These are phyloP conservation scores for Nicotiana paniculata DNA, from an alignment of 257 asterid genomes.

Conservation along the genomic window DNA sequence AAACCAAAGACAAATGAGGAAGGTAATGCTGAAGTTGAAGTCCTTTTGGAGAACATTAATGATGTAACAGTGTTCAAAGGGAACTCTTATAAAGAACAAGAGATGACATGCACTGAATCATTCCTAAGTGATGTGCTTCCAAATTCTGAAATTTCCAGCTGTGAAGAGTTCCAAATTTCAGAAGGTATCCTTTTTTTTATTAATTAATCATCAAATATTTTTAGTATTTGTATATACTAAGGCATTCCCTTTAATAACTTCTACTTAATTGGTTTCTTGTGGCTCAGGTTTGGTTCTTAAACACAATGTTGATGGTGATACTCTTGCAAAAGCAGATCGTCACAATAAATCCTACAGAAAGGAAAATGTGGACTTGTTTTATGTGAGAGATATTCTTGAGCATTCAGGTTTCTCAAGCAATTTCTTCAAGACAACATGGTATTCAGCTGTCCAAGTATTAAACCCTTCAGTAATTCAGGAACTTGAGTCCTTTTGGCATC, in stretches of 20 bases:
- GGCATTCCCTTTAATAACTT: not conserved
- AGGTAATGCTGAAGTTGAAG: constrained; percentile 10
- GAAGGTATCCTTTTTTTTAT: constrained; percentile 32
- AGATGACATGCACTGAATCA: constrained; percentile 3
- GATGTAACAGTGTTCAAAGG: not conserved
- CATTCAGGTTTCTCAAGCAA: constrained; percentile 45
- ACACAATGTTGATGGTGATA: not conserved
- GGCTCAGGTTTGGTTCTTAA: not conserved
- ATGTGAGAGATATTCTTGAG: constrained; percentile 52
- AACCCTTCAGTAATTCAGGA: constrained; percentile 44
- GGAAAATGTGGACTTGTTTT: constrained; percentile 33
- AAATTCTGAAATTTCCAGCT: constrained; percentile 14
- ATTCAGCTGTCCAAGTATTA: constrained; percentile 41
- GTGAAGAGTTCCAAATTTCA: constrained; percentile 18
- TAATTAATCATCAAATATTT: not conserved
- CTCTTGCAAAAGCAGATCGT: constrained; percentile 10
- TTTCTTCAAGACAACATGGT: constrained; percentile 35
- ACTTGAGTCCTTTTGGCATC: constrained; percentile 52
- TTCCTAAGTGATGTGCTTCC: not conserved
- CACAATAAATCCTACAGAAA: not conserved
- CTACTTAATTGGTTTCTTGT: not conserved
- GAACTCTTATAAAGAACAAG: constrained; percentile 10
- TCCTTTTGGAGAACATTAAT: constrained; percentile 6
- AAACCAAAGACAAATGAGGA: constrained; percentile 6
- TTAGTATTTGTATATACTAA: not conserved